Evolutionary conservation across 805 yeast genomes (phyloP), one percentile per base, ranked within the genome.

Genomic region (Monosporozyma servazzii): DNA sequence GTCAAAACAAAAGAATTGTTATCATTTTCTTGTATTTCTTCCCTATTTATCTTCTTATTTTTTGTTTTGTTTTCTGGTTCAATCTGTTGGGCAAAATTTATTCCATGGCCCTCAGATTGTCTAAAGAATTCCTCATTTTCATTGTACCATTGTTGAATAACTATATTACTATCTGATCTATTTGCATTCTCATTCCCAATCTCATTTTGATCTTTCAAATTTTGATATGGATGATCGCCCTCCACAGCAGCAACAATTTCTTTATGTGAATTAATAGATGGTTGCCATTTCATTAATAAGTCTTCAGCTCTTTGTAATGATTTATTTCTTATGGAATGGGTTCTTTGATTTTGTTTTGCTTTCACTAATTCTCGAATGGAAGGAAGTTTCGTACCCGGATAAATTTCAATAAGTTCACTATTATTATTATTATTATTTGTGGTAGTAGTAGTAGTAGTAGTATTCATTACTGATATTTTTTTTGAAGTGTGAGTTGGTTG

Each of bases 151-250:
- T 42, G 42, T 41, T n/a, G 41, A 8, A 21, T 41, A 3, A 20
- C 15, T 11, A 21, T 41, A 27, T 33, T 21, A 30, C 39, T 29
- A 18, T 44, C 30, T 10, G 13, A n/a, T 18, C 13, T n/a, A n/a
- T 17, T 17, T 6, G 27, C 27, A 25, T 25, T 27, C 8, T 13
- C 23, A n/a, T 17, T 29, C 6, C 8, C 21, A 25, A 37, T 27
- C 23, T 37, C 25, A 37, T 20, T 11, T n/a, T 27, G 30, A 9
- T 45, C 39, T 13, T 41, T 31, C 11, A 30, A 4, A 11, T 18
- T 25, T 48, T 65, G 69, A 46, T 58, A 64, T 6, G 69, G 68
- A 49, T 62, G 68, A 2, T 47, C 52, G 8, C 65, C 68, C 11
- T 61, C 61, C 10, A 64, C 50, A 5, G 59, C 64, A 50, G 56